These are phyloP conservation scores for Cenchrus purpureus DNA, from an alignment of 176 grass and related monocot species.

Conservation along the genomic window DNA sequence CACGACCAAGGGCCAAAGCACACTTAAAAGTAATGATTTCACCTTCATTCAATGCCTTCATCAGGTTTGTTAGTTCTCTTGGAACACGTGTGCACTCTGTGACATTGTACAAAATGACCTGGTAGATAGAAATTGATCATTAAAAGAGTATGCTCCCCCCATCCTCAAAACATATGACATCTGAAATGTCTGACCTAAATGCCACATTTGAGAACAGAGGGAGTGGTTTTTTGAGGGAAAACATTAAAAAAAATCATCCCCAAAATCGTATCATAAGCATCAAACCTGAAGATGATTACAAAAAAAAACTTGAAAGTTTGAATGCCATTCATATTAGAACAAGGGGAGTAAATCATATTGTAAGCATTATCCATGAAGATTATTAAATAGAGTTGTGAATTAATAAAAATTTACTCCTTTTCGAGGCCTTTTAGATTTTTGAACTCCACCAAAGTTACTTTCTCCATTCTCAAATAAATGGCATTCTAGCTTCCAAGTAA, in stretches of 20 bases:
- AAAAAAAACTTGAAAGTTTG: neutral
- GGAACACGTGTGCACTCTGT: neutral
- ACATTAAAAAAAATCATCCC: neutral
- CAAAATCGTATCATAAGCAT: neutral
- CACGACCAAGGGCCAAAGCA: neutral
- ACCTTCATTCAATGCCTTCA: neutral
- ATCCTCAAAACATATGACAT: too few relatives aligned
- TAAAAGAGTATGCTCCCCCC: neutral
- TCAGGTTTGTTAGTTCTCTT: neutral
- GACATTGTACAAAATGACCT: neutral
- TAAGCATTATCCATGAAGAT: neutral
- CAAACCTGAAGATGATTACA: neutral
- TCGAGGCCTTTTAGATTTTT: neutral
- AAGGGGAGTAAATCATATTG: neutral
- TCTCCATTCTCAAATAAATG: neutral
- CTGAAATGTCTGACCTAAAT: too few relatives aligned
- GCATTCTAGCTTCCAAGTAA: neutral
- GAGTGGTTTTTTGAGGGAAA: neutral
- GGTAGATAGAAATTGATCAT: neutral
- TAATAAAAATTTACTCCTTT: neutral
- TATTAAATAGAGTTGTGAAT: constrained; percentile 14
- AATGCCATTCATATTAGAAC: neutral
- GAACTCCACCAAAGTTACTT: neutral
- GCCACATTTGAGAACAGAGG: too few relatives aligned
- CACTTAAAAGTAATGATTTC: neutral